Evolutionary conservation across 208 protist species (phyloP).

Genomic region (Tritrichomonas foetus): DNA sequence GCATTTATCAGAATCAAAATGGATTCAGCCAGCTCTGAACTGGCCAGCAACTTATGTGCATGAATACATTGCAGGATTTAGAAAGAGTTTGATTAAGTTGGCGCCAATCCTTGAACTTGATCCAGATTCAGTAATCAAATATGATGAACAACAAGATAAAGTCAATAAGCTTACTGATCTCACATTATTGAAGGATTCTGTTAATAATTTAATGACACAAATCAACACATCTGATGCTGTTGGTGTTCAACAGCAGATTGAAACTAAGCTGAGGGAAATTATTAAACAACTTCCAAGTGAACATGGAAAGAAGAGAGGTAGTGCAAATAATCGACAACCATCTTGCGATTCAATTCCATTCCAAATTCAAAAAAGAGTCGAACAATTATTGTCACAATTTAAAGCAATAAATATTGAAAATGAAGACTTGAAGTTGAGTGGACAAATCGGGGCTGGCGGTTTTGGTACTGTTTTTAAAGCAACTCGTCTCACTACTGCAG

Average conservation of each 20-base stretch:
- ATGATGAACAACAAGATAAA: background rate
- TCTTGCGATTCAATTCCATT: background rate
- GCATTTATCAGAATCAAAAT: background rate
- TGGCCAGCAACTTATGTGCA: conserved; percentile 4
- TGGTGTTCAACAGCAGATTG: background rate
- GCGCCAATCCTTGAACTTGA: background rate
- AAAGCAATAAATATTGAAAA: conserved; percentile 1
- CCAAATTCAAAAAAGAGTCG: background rate
- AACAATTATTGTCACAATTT: background rate
- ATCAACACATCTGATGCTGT: background rate
- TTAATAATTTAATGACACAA: background rate
- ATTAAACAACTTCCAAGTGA: background rate
- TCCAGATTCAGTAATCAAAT: background rate
- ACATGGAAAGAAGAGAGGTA: background rate
- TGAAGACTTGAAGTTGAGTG: background rate
- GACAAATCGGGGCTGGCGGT: background rate
- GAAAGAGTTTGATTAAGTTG: background rate
- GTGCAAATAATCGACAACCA: background rate
- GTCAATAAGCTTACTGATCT: background rate
- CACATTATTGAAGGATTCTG: background rate
- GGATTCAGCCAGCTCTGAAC: conserved; percentile 29
- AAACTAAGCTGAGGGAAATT: background rate
- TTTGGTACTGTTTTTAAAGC: background rate
- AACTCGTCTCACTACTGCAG: background rate
- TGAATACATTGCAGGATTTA: background rate